Conservation (phyloP, 1,284 basidiomycete genomes). For the Microbotryum lychnidis-dioicae region DNA sequence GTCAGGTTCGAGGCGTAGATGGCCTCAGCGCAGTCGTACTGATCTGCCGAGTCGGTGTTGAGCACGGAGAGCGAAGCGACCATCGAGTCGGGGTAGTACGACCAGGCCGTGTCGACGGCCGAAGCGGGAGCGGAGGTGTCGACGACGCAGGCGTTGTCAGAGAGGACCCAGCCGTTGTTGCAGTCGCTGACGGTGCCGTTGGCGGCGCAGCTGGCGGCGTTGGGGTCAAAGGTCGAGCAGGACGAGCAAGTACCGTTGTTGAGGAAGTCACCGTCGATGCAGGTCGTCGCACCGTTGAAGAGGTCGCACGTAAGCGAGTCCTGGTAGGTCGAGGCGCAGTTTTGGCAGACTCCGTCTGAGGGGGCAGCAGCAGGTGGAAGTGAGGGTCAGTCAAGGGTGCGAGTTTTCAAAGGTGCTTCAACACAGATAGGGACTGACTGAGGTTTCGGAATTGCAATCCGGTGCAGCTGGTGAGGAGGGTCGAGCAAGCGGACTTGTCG, state of each 20-base stretch:
- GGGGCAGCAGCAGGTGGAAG: too few species aligned
- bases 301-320: neutral
- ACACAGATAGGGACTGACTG: neutral
- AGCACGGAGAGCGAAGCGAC: neutral
- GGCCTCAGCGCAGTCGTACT: neutral
- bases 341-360: neutral
- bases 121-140: neutral
- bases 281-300: neutral
- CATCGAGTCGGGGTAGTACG: neutral
- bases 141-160: neutral
- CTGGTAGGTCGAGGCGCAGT: neutral
- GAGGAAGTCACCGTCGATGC: neutral
- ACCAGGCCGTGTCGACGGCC: neutral
- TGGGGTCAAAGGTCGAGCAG: neutral
- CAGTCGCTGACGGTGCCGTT: neutral
- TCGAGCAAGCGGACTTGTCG: neutral
- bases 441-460: neutral
- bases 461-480: neutral
- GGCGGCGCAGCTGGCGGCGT: neutral
- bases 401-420: too few species aligned
- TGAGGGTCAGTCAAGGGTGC: too few species aligned
- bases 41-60: neutral
- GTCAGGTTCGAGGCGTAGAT: neutral
- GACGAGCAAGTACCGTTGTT: neutral
- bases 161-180: neutral